Conservation (phyloP, 441 rosid species). For the Gossypium trilobum region DNA sequence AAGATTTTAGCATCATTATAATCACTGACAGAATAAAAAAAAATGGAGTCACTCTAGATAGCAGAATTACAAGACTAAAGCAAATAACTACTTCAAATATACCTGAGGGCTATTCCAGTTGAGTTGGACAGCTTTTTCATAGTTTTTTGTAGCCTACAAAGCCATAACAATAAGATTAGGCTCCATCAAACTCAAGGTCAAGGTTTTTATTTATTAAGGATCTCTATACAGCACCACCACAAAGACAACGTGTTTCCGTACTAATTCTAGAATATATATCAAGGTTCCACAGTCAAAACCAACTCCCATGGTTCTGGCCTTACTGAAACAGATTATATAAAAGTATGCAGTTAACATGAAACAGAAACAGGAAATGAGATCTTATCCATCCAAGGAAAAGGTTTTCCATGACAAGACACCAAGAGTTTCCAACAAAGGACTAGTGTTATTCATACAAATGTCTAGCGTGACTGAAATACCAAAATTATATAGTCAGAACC, state of each 20-base stretch:
- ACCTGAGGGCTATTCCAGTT: conserved; percentile 99
- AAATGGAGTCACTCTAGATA: neutral
- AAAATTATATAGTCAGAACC: conserved; percentile 31
- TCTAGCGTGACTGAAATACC: conserved; percentile 4
- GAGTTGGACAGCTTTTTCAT: conserved; percentile 90
- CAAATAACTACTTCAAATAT: conserved; percentile 5
- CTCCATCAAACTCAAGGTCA: neutral
- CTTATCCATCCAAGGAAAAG: neutral
- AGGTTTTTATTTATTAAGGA: neutral
- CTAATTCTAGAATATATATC: neutral
- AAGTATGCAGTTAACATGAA: neutral
- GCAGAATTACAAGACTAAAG: conserved; percentile 6
- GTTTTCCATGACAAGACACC: neutral
- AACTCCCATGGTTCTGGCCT: conserved; percentile 87
- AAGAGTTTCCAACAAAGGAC: neutral
- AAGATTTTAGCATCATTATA: conserved; percentile 20
- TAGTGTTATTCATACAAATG: neutral
- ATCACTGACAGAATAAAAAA: conserved; percentile 2
- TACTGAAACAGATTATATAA: neutral
- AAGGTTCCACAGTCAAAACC: conserved; percentile 28
- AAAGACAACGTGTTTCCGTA: neutral
- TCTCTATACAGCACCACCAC: neutral
- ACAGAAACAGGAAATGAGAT: neutral
- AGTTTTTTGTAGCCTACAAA: conserved; percentile 77
- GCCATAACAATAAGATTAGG: conserved; percentile 16